These are phyloP conservation scores for Lachancea meyersii DNA, from an alignment of 805 yeast genomes.

Conservation along the genomic window DNA sequence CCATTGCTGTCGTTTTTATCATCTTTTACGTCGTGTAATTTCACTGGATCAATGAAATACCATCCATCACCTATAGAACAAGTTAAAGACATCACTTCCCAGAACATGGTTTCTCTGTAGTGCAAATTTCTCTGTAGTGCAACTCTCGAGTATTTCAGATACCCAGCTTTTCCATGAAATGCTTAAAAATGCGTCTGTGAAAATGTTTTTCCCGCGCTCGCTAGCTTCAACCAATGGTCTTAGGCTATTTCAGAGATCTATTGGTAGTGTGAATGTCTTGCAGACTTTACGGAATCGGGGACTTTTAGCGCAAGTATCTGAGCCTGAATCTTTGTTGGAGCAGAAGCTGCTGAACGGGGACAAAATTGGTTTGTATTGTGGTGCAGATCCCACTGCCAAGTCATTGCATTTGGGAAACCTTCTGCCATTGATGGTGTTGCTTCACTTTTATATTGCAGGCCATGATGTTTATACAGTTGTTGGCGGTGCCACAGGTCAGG, in stretches of 20 bases:
- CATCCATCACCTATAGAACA: too few species aligned
- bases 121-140: neutral
- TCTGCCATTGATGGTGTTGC: constrained; percentile 74
- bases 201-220: neutral
- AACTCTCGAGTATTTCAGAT: neutral
- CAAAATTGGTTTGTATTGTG: constrained; percentile 68
- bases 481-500: constrained; percentile 93
- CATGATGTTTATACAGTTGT: constrained; percentile 78
- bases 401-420: constrained; percentile 89
- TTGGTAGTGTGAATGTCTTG: constrained; percentile 9
- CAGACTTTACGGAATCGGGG: constrained; percentile 23
- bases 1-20: too few species aligned
- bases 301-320: constrained; percentile 27
- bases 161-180: neutral
- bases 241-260: neutral
- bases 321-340: constrained; percentile 20
- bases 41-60: too few species aligned
- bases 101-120: too few species aligned
- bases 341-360: constrained; percentile 14
- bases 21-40: too few species aligned
- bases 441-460: constrained; percentile 81
- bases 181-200: neutral
- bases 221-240: neutral
- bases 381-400: constrained; percentile 92
- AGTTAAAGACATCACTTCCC: too few species aligned